Percentiles rank a stretch among this genome's conserved stretches.
Evolutionary conservation across 2,329 filamentous ascomycete genomes (phyloP).

Genomic region (Diaporthe sp.): DNA sequence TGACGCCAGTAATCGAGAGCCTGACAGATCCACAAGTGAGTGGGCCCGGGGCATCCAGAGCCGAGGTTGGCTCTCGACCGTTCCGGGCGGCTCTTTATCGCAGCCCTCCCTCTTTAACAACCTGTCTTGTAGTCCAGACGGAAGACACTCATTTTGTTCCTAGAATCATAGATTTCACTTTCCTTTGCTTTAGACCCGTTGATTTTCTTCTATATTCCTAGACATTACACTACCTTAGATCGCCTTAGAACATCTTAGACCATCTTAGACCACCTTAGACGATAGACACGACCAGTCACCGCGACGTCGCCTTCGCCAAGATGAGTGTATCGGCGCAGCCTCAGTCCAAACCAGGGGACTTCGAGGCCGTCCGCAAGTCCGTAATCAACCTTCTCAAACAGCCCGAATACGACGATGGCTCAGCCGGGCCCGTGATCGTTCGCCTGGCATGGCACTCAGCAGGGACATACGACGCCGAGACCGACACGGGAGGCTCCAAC

Average conservation of each 20-base stretch:
- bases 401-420: constrained; percentile 75
- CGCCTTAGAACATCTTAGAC: no score
- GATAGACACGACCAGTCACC: not conserved
- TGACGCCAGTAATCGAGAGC: constrained; percentile 11
- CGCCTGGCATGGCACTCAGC: constrained; percentile 75
- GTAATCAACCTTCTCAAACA: constrained; percentile 67
- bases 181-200: not conserved
- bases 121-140: not conserved
- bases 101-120: not conserved
- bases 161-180: not conserved
- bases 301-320: not conserved
- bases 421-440: constrained; percentile 73
- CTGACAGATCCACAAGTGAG: constrained; percentile 28
- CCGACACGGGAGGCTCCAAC: constrained; percentile 73
- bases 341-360: constrained; percentile 63
- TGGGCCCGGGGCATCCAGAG: constrained; percentile 31
- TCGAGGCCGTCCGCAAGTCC: constrained; percentile 69
- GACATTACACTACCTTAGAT: not conserved
- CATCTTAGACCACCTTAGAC: not conserved
- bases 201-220: not conserved
- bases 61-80: constrained; percentile 32
- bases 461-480: constrained; percentile 70
- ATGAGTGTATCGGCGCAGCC: constrained; percentile 25
- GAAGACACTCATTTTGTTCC: not conserved
- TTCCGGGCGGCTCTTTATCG: constrained; percentile 33